Conservation (phyloP, 2,329 filamentous ascomycete species). For the Sporothrix pallida region DNA sequence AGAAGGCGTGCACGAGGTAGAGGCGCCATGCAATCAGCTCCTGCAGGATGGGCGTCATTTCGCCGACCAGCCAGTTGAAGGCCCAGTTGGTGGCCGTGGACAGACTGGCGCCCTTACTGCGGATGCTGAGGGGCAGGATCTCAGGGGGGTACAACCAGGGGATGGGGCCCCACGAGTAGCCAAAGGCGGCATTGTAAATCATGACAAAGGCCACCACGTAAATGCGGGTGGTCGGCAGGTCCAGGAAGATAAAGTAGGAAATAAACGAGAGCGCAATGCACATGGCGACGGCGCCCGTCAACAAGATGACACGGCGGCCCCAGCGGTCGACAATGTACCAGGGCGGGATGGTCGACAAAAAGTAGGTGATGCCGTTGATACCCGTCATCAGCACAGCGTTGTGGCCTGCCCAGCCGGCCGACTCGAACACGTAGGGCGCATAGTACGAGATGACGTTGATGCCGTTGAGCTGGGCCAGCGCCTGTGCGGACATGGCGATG, state of each 20-base stretch:
- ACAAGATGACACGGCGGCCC: conserved; percentile 85
- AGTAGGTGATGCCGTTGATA: conserved; percentile 86
- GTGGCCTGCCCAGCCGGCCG: conserved; percentile 92
- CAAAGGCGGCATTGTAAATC: conserved; percentile 97
- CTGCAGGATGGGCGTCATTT: conserved; percentile 92
- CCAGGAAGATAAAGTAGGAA: conserved; percentile 93
- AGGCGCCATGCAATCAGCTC: conserved; percentile 91
- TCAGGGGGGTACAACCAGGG: conserved; percentile 99
- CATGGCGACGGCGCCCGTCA: conserved; percentile 91
- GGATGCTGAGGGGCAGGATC: conserved; percentile 93
- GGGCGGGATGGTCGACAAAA: conserved; percentile 89
- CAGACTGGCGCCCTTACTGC: conserved; percentile 94
- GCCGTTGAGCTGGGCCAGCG: conserved; percentile 92
- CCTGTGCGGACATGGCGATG: conserved; percentile 98
- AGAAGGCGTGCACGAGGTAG: conserved; percentile 95
- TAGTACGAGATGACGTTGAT: conserved; percentile 99
- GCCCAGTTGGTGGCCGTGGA: conserved; percentile 98
- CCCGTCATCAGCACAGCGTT: conserved; percentile 96
- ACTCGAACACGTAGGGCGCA: conserved; percentile 93
- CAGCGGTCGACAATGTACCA: conserved; percentile 97
- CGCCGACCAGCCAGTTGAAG: conserved; percentile 96
- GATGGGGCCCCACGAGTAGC: conserved; percentile 93
- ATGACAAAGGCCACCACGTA: conserved; percentile 94
- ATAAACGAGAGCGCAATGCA: conserved; percentile 84
- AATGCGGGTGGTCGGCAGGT: conserved; percentile 76